These are phyloP conservation scores for Talaromyces sp. DNA, from an alignment of 2,329 filamentous ascomycete genomes.

Conservation along the genomic window DNA sequence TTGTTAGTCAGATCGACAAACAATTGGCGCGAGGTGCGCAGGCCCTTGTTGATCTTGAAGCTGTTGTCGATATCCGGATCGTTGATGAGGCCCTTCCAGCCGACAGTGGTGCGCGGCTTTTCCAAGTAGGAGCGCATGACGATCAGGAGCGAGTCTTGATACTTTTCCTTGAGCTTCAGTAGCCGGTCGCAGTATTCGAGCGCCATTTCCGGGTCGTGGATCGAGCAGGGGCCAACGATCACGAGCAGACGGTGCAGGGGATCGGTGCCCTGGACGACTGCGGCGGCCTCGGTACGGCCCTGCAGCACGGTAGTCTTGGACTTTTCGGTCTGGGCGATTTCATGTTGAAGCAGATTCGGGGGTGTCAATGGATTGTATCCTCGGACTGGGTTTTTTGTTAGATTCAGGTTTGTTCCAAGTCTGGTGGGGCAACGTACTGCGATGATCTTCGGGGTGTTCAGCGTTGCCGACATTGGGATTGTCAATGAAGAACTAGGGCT, in stretches of 20 bases:
- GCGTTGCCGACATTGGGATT: conserved; percentile 76
- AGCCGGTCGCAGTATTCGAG: conserved; percentile 89
- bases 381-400: conserved; percentile 50
- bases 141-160: conserved; percentile 83
- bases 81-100: conserved; percentile 98
- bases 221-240: conserved; percentile 91
- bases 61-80: conserved; percentile 97
- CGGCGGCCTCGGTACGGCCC: conserved; percentile 56
- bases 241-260: conserved; percentile 60
- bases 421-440: conserved; percentile 53
- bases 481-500: conserved; percentile 63
- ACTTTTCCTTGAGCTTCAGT: conserved; percentile 75
- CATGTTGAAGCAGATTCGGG: conserved; percentile 90
- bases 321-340: conserved; percentile 57
- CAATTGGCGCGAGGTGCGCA: conserved; percentile 78
- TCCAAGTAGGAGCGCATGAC: conserved; percentile 98
- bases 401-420: not conserved
- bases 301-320: conserved; percentile 51
- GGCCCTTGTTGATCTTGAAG: conserved; percentile 98
- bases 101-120: conserved; percentile 95
- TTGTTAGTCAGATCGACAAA: conserved; percentile 86
- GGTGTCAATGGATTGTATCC: conserved; percentile 92
- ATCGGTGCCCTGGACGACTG: conserved; percentile 57
- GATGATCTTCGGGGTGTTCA: conserved; percentile 70
- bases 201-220: conserved; percentile 87